A percentile compares a stretch with the other conserved stretches of the same genome.
Conservation (phyloP, 1,139 yeast genomes). For the Kurtzmaniella quercitrusa region DNA sequence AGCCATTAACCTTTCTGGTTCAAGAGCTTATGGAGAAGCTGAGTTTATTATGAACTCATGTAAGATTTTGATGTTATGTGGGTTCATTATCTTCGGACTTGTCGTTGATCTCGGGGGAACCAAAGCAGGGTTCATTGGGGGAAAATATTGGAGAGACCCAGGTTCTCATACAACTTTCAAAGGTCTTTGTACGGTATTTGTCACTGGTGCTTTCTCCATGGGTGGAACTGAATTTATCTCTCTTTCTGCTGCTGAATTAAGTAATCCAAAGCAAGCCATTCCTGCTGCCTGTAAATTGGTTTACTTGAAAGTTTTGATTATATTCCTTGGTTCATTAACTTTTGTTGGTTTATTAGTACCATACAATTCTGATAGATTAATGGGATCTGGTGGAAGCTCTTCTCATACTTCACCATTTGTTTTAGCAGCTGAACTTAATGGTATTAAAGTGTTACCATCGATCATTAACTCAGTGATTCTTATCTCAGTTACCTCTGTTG, state of each 20-base stretch:
- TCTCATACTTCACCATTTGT: conserved; percentile 44
- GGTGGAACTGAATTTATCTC: conserved; percentile 42
- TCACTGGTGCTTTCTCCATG: conserved; percentile 34
- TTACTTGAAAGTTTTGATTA: conserved; percentile 33
- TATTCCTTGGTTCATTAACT: conserved; percentile 38
- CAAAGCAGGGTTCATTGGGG: conserved; percentile 38
- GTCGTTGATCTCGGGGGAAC: conserved; percentile 37
- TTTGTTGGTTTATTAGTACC: conserved; percentile 44
- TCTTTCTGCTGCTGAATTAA: conserved; percentile 38
- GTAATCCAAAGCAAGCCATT: conserved; percentile 37
- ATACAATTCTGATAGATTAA: conserved; percentile 30
- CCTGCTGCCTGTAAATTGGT: conserved; percentile 41
- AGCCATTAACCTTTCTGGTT: conserved; percentile 34
- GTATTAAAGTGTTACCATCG: conserved; percentile 35
- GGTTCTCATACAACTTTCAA: conserved; percentile 36
- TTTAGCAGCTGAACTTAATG: conserved; percentile 39
- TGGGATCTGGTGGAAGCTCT: conserved; percentile 35
- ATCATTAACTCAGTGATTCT: conserved; percentile 42
- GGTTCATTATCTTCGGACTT: conserved; percentile 38
- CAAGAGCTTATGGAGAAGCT: conserved; percentile 43
- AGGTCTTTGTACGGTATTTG: conserved; percentile 37
- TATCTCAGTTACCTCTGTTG: conserved; percentile 43
- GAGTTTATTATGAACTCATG: conserved; percentile 35
- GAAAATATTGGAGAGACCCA: conserved; percentile 43
- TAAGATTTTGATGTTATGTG: conserved; percentile 35